Conservation (phyloP, 441 rosid species). For the Adansonia rubrostipa region DNA sequence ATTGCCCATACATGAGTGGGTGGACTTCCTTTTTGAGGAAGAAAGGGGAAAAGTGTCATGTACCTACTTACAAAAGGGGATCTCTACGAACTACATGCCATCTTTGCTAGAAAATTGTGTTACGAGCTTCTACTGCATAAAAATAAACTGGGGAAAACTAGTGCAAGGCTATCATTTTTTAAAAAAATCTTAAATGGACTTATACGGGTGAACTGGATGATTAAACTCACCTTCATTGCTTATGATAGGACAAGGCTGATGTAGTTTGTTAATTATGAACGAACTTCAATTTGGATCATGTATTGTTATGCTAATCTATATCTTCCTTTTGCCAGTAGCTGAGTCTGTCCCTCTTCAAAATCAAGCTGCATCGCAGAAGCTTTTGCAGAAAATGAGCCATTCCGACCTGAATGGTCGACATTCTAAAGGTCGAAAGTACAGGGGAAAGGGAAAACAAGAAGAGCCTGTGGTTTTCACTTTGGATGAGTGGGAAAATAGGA, state of each 20-base stretch:
- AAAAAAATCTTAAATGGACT: neutral
- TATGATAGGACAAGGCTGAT: neutral
- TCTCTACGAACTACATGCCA: neutral
- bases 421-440: slow-evolving; percentile 51
- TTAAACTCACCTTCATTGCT: neutral
- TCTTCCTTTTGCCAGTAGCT: slow-evolving; percentile 48
- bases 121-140: neutral
- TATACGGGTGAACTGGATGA: neutral
- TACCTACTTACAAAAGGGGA: neutral
- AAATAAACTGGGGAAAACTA: neutral
- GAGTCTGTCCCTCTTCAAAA: slow-evolving; percentile 79
- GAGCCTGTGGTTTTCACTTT: slow-evolving; percentile 60
- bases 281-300: slow-evolving; percentile 8
- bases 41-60: neutral
- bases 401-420: slow-evolving; percentile 43
- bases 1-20: neutral
- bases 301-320: slow-evolving; percentile 1
- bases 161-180: neutral
- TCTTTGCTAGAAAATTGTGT: neutral
- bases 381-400: slow-evolving; percentile 76
- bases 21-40: neutral
- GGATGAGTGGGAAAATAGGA: slow-evolving; percentile 75
- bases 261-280: neutral
- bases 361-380: slow-evolving; percentile 90
- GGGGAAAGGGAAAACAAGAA: slow-evolving; percentile 62